Evolutionary conservation across 2,329 filamentous ascomycete genomes (phyloP).

Genomic region (Coniella vitis): DNA sequence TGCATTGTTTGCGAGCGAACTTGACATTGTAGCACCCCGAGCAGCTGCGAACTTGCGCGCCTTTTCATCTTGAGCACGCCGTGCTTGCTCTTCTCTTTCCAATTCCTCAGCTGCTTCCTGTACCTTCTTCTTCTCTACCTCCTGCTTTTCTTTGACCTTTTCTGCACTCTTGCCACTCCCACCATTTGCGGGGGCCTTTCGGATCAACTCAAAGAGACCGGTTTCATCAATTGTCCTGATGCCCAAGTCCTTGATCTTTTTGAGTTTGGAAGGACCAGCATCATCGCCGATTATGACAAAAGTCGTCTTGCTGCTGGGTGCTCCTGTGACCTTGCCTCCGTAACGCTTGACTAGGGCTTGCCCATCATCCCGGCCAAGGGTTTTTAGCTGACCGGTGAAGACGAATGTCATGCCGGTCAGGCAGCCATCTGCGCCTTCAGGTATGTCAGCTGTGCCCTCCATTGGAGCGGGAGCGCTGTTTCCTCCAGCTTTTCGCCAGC

Average conservation of each 20-base stretch:
- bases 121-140: slow-evolving; percentile 77
- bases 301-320: slow-evolving; percentile 86
- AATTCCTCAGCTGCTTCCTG: slow-evolving; percentile 76
- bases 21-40: slow-evolving; percentile 29
- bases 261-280: slow-evolving; percentile 86
- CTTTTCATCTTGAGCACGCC: slow-evolving; percentile 45
- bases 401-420: slow-evolving; percentile 86
- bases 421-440: slow-evolving; percentile 80
- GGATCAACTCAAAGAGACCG: slow-evolving; percentile 82
- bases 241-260: slow-evolving; percentile 71
- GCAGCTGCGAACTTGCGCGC: slow-evolving; percentile 45
- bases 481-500: slow-evolving; percentile 63
- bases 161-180: slow-evolving; percentile 83
- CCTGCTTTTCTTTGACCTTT: slow-evolving; percentile 76
- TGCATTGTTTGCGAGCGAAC: slow-evolving; percentile 41
- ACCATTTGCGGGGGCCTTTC: slow-evolving; percentile 72
- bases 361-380: slow-evolving; percentile 76
- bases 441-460: slow-evolving; percentile 62
- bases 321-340: slow-evolving; percentile 80
- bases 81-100: slow-evolving; percentile 68
- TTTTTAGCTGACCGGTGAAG: slow-evolving; percentile 82
- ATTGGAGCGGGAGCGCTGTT: slow-evolving; percentile 58
- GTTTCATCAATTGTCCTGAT: slow-evolving; percentile 94
- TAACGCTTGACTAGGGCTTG: slow-evolving; percentile 85
- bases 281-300: slow-evolving; percentile 89